Conservation (phyloP, 345 rosid species). For the Physaria fendleri region DNA sequence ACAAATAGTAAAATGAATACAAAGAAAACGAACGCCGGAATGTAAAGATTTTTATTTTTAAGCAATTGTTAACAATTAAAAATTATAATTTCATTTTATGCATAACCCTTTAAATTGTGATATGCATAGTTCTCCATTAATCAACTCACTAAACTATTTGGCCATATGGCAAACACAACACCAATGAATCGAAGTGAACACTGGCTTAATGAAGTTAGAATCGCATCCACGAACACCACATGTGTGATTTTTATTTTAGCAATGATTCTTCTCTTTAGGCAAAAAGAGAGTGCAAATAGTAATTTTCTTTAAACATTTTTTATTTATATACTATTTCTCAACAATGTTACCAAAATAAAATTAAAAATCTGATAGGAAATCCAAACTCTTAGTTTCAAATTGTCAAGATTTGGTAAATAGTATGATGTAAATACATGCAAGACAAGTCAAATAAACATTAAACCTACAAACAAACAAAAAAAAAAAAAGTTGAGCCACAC, state of each 20-base stretch:
- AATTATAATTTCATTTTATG: too few relatives aligned
- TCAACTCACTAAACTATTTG: background rate
- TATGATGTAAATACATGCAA: background rate
- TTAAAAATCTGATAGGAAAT: background rate
- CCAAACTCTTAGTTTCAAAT: background rate
- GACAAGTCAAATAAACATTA: constrained; percentile 7
- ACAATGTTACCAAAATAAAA: background rate
- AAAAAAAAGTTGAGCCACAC: constrained; percentile 7
- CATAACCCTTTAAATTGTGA: too few relatives aligned
- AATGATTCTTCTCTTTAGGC: background rate
- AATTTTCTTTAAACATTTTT: background rate
- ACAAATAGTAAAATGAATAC: too few relatives aligned
- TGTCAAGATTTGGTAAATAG: background rate
- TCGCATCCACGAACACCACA: background rate
- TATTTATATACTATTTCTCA: too few relatives aligned
- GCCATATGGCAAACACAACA: background rate
- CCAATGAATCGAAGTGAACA: background rate
- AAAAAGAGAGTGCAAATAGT: background rate
- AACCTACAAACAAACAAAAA: background rate
- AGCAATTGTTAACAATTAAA: too few relatives aligned
- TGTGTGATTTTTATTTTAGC: background rate
- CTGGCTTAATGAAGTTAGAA: background rate
- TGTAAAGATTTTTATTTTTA: too few relatives aligned
- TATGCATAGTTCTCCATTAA: background rate
- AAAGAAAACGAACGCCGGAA: too few relatives aligned